Percentiles rank a stretch among this genome's conserved stretches.
phyloP scores from a whole-genome alignment of 768 basidiomycete species.

The Dendrothele bispora region DNA sequence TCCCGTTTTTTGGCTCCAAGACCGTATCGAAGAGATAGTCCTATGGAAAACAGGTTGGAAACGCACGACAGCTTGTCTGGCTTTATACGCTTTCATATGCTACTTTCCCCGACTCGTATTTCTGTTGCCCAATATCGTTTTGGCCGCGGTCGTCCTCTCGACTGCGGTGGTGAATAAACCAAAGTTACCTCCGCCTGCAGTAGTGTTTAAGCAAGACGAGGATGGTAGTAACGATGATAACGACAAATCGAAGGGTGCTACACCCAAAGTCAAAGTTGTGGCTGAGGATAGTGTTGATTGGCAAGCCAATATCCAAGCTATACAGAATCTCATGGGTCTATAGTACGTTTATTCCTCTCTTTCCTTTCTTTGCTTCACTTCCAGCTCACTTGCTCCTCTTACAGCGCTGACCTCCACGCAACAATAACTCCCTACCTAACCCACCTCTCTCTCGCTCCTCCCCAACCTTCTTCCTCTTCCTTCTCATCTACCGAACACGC shows the following conservation, averaged over 20 bases:
- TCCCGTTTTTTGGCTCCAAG: conserved; percentile 88
- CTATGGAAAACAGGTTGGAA: conserved; percentile 80
- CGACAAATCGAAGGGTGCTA: no score
- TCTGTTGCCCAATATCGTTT: conserved; percentile 60
- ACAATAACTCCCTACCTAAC: conserved; percentile 48
- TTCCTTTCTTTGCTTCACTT: not conserved
- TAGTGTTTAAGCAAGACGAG: no score
- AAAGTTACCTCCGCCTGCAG: no score
- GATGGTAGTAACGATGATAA: no score
- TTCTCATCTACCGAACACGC: conserved; percentile 33
- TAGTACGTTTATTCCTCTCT: conserved; percentile 48
- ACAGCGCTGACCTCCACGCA: conserved; percentile 65
- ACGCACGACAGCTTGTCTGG: conserved; percentile 73
- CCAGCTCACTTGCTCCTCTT: conserved; percentile 6
- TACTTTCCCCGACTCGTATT: conserved; percentile 75
- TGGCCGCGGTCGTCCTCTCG: conserved; percentile 67
- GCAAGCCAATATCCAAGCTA: conserved; percentile 85
- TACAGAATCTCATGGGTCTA: conserved; percentile 89
- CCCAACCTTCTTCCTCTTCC: conserved; percentile 36
- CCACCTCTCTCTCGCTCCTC: conserved; percentile 49
- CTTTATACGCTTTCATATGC: conserved; percentile 76
- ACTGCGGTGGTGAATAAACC: conserved; percentile 59
- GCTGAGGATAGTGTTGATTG: conserved; percentile 74
- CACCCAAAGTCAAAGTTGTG: no score
- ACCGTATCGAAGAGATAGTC: conserved; percentile 81